Evolutionary conservation across 768 basidiomycete genomes (phyloP), one percentile per base, ranked within the genome.

Genomic region (Amyloporia xantha): DNA sequence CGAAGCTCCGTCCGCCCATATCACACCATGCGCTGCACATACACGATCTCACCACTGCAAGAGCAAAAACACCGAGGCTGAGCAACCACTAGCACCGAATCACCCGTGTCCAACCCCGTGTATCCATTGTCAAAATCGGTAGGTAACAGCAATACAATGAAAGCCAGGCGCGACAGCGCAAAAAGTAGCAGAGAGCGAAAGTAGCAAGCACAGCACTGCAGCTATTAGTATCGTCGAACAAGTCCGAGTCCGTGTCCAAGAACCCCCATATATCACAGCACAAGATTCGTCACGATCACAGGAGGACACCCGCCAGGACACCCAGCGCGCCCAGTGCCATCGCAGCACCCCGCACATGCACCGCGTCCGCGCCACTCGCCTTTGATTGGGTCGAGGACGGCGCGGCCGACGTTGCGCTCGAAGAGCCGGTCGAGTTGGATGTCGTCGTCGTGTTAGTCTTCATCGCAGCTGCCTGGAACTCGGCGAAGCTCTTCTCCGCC

Each of bases 401-500:
- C 13, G 59, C 44, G 33, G 56, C 55, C 26, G 47, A 35, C 43
- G 48, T 54, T 25, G 51, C 52, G 24, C 21, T 38, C 17, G 39
- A 4, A 17, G 45, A 37, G 23, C 44, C 50, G 15, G 39, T 13
- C 21, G 33, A 12, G 35, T 21, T 24, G 6, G 33, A 12, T 1
- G 27, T 42, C 4, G 20, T 20, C 1, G 7, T 42, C 4, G 20
- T 20, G 27, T 11, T n/a, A 4, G 42, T 43, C 24, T 21, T 21
- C 40, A 38, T 33, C 19, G 53, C 51, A 39, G 35, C 38, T 3
- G 48, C 36, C 37, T 74, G 70, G 74, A 75, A 83, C 20, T 63
- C 64, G 1, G 58, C 68, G 52, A 75, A 79, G 42, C 63, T 70
- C 67, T 76, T 77, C 19, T 64, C 59, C 4, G 68, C 59, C 12